Conservation (phyloP, 176 grass and related monocot genomes). For the Cymbopogon citratus region DNA sequence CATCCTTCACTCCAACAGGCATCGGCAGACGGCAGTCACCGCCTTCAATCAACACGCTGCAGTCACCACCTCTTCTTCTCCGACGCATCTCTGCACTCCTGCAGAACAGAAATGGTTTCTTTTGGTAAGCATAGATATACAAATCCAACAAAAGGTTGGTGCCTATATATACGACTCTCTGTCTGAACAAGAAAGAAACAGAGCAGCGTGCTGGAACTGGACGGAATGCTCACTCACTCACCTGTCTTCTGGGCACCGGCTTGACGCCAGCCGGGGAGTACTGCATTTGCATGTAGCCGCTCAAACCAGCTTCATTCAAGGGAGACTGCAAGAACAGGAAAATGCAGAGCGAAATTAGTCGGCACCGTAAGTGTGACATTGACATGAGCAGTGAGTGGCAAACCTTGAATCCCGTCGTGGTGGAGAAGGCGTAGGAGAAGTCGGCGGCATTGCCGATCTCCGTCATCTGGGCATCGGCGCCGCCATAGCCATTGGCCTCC, state of each 20-base stretch:
- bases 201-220: not conserved
- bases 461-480: not conserved
- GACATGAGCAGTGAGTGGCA: not conserved
- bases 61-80: constrained; percentile 52
- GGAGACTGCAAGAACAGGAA: not conserved
- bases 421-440: constrained; percentile 43
- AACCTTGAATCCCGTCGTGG: constrained; percentile 43
- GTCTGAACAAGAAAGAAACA: constrained; percentile 9
- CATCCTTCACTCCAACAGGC: not conserved
- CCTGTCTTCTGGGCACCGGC: constrained; percentile 47
- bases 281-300: constrained; percentile 50
- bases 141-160: not conserved
- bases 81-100: constrained; percentile 51
- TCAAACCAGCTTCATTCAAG: constrained; percentile 14
- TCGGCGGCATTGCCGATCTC: constrained; percentile 32
- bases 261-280: constrained; percentile 46
- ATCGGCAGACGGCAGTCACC: not conserved
- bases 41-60: not conserved
- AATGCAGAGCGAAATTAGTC: constrained; percentile 7
- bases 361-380: not conserved
- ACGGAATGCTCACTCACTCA: constrained; percentile 48
- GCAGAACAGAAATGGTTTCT: not conserved
- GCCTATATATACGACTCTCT: not conserved
- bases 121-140: not conserved
- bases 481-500: constrained; percentile 14